Percentiles rank a stretch among this genome's conserved stretches.
Evolutionary conservation across 139 green algal genomes (phyloP).

Genomic region (Tetradesmus obliquus): DNA sequence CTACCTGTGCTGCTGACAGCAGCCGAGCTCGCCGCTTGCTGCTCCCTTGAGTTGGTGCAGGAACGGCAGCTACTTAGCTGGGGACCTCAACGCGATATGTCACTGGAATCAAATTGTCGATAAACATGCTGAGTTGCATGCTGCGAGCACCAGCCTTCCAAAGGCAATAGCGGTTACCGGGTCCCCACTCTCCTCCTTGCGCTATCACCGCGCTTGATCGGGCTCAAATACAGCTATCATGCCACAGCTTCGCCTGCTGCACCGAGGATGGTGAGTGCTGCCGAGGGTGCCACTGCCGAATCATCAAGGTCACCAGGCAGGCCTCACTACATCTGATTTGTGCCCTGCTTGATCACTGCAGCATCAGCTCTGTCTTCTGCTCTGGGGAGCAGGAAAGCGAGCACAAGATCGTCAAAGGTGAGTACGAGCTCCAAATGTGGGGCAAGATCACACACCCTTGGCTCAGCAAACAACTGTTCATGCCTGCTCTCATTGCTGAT

Average conservation of each 20-base stretch:
- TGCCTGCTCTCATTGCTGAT: background rate
- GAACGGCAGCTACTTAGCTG: background rate
- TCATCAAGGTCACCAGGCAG: background rate
- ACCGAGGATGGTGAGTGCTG: constrained; percentile 26
- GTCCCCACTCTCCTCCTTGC: background rate
- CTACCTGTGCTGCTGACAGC: background rate
- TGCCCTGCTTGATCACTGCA: background rate
- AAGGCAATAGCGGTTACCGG: background rate
- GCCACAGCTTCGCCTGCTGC: constrained; percentile 6
- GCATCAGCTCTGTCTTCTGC: background rate
- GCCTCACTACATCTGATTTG: background rate
- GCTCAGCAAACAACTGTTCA: background rate
- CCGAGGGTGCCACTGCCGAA: background rate
- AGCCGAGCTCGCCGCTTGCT: background rate
- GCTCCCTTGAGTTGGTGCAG: background rate
- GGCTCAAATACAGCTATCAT: background rate
- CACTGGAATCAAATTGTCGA: background rate
- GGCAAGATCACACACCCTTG: background rate
- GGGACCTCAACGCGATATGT: background rate
- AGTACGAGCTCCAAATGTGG: background rate
- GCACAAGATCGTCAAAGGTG: background rate
- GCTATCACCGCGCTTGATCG: background rate
- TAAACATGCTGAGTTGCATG: background rate
- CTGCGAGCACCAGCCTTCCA: background rate
- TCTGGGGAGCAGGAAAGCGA: background rate